These are phyloP conservation scores for Neonectria hederae DNA, from an alignment of 2,329 filamentous ascomycete species.

Conservation along the genomic window DNA sequence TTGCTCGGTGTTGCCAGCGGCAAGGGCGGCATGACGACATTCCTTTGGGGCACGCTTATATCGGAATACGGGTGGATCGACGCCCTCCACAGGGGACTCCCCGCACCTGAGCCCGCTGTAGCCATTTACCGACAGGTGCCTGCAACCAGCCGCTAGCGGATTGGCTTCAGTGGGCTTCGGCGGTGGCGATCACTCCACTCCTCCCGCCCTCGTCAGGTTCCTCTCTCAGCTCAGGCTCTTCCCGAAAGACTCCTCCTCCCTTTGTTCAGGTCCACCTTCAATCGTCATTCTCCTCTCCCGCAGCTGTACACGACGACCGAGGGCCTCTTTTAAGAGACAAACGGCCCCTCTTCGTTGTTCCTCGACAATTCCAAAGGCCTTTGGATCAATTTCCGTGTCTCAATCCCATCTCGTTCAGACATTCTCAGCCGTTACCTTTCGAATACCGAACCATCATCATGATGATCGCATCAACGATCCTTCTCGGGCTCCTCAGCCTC, in stretches of 20 bases:
- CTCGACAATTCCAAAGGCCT: not conserved
- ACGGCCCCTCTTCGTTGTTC: not conserved
- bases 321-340: slow-evolving; percentile 6
- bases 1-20: not conserved
- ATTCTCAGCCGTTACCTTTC: not conserved
- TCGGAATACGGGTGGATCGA: slow-evolving; percentile 26
- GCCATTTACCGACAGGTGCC: not conserved
- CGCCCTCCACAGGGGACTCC: slow-evolving; percentile 32
- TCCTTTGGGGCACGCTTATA: not conserved
- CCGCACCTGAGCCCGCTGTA: slow-evolving; percentile 33
- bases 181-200: slow-evolving; percentile 9
- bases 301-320: slow-evolving; percentile 7
- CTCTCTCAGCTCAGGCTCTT: not conserved
- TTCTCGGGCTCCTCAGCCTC: slow-evolving; percentile 40
- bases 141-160: slow-evolving; percentile 29
- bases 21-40: slow-evolving; percentile 6
- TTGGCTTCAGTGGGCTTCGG: slow-evolving; percentile 12
- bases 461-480: slow-evolving; percentile 39
- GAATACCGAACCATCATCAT: slow-evolving; percentile 10
- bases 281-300: not conserved
- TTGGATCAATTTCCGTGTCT: not conserved
- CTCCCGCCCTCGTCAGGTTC: not conserved
- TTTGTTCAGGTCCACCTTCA: slow-evolving; percentile 2
- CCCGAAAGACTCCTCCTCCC: not conserved
- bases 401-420: not conserved